Evolutionary conservation across 768 basidiomycete species (phyloP).

Genomic region (Thelephora aurantiotincta): DNA sequence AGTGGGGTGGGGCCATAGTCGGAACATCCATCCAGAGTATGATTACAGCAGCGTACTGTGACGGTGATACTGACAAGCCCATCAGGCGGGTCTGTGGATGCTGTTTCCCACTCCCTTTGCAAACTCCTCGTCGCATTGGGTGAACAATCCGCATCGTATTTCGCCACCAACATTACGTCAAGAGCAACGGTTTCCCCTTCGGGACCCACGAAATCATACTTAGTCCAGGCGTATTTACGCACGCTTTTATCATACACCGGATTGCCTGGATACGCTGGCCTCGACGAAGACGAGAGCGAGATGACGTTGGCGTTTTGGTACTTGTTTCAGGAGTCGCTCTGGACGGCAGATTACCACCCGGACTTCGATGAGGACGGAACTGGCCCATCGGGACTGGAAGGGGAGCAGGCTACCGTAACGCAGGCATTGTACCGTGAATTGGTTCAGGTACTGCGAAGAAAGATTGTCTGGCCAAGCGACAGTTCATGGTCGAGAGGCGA

Average conservation of each 20-base stretch:
- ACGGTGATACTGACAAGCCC: too few species aligned
- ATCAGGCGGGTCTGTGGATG: conserved; percentile 31
- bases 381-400: conserved; percentile 8
- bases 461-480: conserved; percentile 58
- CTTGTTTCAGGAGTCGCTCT: conserved; percentile 76
- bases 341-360: conserved; percentile 45
- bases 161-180: conserved; percentile 55
- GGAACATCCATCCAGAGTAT: background rate
- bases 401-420: conserved; percentile 37
- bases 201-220: conserved; percentile 12
- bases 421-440: conserved; percentile 72
- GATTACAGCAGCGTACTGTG: background rate
- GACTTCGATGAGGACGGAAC: conserved; percentile 16
- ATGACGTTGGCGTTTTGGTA: conserved; percentile 86
- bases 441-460: conserved; percentile 53
- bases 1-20: conserved; percentile 35
- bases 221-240: conserved; percentile 52
- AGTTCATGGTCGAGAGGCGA: conserved; percentile 57
- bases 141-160: conserved; percentile 73
- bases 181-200: conserved; percentile 17
- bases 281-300: conserved; percentile 82
- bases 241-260: conserved; percentile 63
- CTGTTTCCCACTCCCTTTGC: conserved; percentile 57
- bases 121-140: conserved; percentile 72
- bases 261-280: conserved; percentile 59